Base-by-base conservation (phyloP, 1,284 basidiomycete genomes). In the Malassezia vespertilionis region DNA sequence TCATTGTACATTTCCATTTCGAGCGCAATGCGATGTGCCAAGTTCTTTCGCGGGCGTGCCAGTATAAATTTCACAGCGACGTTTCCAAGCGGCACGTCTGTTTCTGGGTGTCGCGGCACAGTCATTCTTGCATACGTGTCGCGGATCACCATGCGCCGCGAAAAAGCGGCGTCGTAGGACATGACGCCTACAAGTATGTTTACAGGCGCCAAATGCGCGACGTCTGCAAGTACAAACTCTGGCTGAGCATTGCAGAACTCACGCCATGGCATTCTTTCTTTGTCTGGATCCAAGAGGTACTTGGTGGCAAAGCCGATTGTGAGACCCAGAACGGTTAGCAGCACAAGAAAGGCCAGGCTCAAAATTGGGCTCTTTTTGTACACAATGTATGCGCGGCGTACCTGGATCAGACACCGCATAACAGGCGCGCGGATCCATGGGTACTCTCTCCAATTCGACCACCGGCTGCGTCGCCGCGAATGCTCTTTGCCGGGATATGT, bases 1-100 rank as follows among this genome's bases (percentile, higher is more conserved):
- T 91, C 87, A 61, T 89, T 86, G 73, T 84, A 93, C 61, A 81
- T 82, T 69, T 96, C 86, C 79, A 86, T 86, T 74, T 97, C 93
- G 32, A 90, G 73, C 57, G 81, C 79, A 48, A 97, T 79, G 18
- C 82, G 77, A 39, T 82, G 76, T 53, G 84, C 84, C 78, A 82
- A 86, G 51, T 81, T 79, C 59, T 80, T 80, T 20, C 82, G 76
- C 8, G 91, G 90, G 57, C 82, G 79, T 6, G 88, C 91, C 42
- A 97, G 76, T 56, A 97, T 79, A 71, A 97, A 97, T 17, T 88
- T 82, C 33, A 97, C 81, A 49, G 89, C 75, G 0, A 88, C 86
- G 52, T 90, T 79, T 76, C 78, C 73, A 7, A 59, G 57, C 4
- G 69, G 68, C 22, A 41, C 57, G 17, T 72, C 73, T 2, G 72